phyloP scores from a whole-genome alignment of 805 yeast species.

The Candida golubevii region DNA sequence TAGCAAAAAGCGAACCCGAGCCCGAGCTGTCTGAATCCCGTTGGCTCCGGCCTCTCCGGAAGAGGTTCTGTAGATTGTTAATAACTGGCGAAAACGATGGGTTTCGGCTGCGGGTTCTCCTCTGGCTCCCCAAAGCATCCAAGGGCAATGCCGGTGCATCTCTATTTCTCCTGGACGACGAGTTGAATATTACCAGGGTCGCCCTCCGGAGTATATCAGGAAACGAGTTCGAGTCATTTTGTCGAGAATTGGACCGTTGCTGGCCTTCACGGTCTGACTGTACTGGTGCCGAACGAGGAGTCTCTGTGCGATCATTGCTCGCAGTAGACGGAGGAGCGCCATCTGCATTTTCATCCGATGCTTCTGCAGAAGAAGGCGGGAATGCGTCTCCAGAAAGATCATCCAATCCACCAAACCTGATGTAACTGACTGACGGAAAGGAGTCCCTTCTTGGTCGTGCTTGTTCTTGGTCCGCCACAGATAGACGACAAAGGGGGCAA shows the following conservation, averaged over 20 bases:
- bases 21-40: constrained; percentile 8
- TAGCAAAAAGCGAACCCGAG: constrained; percentile 32
- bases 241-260: too few relatives aligned
- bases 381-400: constrained; percentile 1
- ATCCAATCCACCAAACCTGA: constrained; percentile 13
- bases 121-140: neutral
- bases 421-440: constrained; percentile 10
- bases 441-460: neutral
- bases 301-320: too few relatives aligned
- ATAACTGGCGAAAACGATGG: constrained; percentile 14
- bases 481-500: constrained; percentile 82
- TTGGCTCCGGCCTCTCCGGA: constrained; percentile 8
- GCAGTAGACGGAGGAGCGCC: neutral
- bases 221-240: neutral
- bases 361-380: neutral
- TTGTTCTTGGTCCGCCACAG: constrained; percentile 11
- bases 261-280: too few relatives aligned
- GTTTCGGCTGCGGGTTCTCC: constrained; percentile 6
- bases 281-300: too few relatives aligned
- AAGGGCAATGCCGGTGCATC: constrained; percentile 13
- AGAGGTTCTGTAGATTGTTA: constrained; percentile 12
- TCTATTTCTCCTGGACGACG: constrained; percentile 2
- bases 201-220: constrained; percentile 13
- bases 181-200: constrained; percentile 11
- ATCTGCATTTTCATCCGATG: neutral